Conservation (phyloP, 306 rosid genomes). For the Begonia masoniana region DNA sequence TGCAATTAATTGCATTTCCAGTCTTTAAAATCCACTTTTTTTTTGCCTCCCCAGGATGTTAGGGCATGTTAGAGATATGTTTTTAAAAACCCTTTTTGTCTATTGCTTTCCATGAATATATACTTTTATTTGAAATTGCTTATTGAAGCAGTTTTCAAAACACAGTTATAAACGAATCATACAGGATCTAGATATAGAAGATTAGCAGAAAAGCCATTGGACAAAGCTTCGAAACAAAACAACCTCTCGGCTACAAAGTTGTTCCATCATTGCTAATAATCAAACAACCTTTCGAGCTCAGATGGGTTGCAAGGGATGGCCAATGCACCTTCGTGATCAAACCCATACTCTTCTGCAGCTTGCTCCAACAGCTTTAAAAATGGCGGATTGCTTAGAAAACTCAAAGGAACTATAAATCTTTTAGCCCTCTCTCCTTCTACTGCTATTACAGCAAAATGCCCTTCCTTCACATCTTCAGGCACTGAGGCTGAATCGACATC, state of each 20-base stretch:
- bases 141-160: too few species aligned
- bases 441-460: conserved; percentile 75
- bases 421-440: conserved; percentile 30
- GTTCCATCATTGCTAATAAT: conserved; percentile 18
- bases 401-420: conserved; percentile 59
- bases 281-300: conserved; percentile 50
- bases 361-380: conserved; percentile 53
- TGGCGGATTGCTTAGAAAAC: conserved; percentile 40
- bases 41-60: too few species aligned
- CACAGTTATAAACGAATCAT: too few species aligned
- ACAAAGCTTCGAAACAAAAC: not conserved
- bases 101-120: too few species aligned
- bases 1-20: too few species aligned
- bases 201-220: not conserved
- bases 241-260: conserved; percentile 1
- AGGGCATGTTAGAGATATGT: too few species aligned
- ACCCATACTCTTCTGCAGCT: conserved; percentile 78
- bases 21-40: too few species aligned
- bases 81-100: too few species aligned
- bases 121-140: too few species aligned
- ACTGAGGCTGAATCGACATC: conserved; percentile 17
- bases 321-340: conserved; percentile 65
- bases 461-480: conserved; percentile 69
- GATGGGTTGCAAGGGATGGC: conserved; percentile 52
- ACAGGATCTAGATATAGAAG: not conserved